Percentiles rank a stretch among this genome's conserved stretches.
phyloP scores from a whole-genome alignment of 495 filamentous ascomycete genomes.

The Wilcoxina mikolae region DNA sequence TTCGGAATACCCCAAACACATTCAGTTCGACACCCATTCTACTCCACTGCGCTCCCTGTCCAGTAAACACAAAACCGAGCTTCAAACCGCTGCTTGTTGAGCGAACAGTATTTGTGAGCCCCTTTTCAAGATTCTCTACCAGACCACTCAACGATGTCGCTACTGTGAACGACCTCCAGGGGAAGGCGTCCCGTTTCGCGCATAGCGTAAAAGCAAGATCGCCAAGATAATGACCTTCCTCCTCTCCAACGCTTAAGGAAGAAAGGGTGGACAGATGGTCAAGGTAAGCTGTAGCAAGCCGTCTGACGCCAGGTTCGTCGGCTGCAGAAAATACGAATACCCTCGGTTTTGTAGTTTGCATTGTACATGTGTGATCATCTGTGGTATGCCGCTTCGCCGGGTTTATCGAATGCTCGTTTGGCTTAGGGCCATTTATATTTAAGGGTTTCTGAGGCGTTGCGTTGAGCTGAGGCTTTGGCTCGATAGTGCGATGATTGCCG shows the following conservation, averaged over 20 bases:
- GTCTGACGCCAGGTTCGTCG: neutral
- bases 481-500: neutral
- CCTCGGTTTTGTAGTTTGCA: neutral
- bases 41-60: constrained; percentile 59
- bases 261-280: neutral
- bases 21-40: constrained; percentile 40
- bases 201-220: neutral
- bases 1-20: neutral
- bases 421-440: too few relatives aligned
- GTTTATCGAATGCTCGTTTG: too few relatives aligned
- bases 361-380: too few relatives aligned
- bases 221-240: neutral
- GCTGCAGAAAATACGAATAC: neutral
- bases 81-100: neutral
- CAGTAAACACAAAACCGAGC: constrained; percentile 39
- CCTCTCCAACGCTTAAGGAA: neutral
- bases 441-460: neutral
- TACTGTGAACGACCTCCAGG: neutral
- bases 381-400: too few relatives aligned
- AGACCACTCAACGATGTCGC: neutral
- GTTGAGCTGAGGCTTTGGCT: neutral
- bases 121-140: neutral
- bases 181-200: neutral
- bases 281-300: neutral
- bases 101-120: neutral